Evolutionary conservation across 345 rosid genomes (phyloP).

Genomic region (Pugionium dolabratum): DNA sequence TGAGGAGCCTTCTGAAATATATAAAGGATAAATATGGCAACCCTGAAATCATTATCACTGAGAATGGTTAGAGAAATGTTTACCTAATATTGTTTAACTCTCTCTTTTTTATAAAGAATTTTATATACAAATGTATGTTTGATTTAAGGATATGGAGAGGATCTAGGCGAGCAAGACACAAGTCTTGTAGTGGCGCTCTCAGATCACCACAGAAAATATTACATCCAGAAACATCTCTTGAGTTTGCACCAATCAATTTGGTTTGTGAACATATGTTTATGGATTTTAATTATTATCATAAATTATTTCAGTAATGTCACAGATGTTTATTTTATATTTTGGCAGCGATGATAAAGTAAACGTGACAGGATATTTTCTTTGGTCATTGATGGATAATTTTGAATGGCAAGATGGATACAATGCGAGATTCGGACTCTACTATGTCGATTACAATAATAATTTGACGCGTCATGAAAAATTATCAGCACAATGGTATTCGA

Average conservation of each 20-base stretch:
- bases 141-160: constrained; percentile 43
- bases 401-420: constrained; percentile 39
- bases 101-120: no score
- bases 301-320: no score
- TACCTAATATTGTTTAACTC: not conserved
- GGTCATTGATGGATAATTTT: constrained; percentile 38
- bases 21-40: constrained; percentile 44
- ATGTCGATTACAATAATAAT: constrained; percentile 31
- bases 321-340: no score
- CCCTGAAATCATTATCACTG: constrained; percentile 53
- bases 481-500: constrained; percentile 34
- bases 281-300: no score
- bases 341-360: constrained; percentile 37
- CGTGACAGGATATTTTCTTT: constrained; percentile 37
- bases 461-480: constrained; percentile 37
- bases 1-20: constrained; percentile 43
- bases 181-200: no score
- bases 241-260: constrained; percentile 35
- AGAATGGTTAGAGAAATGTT: constrained; percentile 47
- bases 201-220: constrained; percentile 36
- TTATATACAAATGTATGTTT: no score
- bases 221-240: constrained; percentile 35
- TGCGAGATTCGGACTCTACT: constrained; percentile 30
- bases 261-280: no score
- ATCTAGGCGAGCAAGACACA: constrained; percentile 34